These are phyloP conservation scores for Botryotinia globosa DNA, from an alignment of 2,329 filamentous ascomycete genomes.

Conservation along the genomic window DNA sequence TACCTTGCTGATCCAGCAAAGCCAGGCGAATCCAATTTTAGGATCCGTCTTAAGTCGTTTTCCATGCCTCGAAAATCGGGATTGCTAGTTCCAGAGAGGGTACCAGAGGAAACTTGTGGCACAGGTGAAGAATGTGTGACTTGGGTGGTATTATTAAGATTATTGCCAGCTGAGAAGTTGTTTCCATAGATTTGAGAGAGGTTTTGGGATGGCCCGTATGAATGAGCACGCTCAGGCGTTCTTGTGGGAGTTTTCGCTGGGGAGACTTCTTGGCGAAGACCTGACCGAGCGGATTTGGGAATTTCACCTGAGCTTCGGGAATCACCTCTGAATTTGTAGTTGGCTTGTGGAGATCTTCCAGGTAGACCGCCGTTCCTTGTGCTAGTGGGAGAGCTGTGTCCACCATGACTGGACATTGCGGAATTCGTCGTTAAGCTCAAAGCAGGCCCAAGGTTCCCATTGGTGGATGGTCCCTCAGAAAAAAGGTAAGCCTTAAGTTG, in stretches of 20 bases:
- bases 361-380: slow-evolving; percentile 22
- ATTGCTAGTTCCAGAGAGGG: slow-evolving; percentile 27
- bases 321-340: slow-evolving; percentile 26
- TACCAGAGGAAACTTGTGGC: slow-evolving; percentile 24
- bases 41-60: slow-evolving; percentile 37
- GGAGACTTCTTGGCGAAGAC: slow-evolving; percentile 38
- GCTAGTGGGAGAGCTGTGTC: slow-evolving; percentile 19
- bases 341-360: slow-evolving; percentile 23
- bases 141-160: slow-evolving; percentile 23
- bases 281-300: slow-evolving; percentile 31
- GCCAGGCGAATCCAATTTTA: slow-evolving; percentile 35
- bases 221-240: slow-evolving; percentile 29
- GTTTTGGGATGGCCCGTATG: slow-evolving; percentile 28
- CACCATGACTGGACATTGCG: slow-evolving; percentile 19
- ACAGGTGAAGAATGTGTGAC: slow-evolving; percentile 26
- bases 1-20: slow-evolving; percentile 20
- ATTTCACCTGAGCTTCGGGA: slow-evolving; percentile 11
- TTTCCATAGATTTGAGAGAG: slow-evolving; percentile 30
- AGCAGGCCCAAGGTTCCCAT: slow-evolving; percentile 12
- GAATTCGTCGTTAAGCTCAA: slow-evolving; percentile 19
- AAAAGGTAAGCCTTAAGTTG: slow-evolving; percentile 58
- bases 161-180: slow-evolving; percentile 23
- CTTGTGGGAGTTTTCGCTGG: slow-evolving; percentile 35
- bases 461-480: slow-evolving; percentile 27
- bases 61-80: slow-evolving; percentile 37